Evolutionary conservation across 148 eudicot genomes (phyloP).

Genomic region (Simmondsia chinensis): DNA sequence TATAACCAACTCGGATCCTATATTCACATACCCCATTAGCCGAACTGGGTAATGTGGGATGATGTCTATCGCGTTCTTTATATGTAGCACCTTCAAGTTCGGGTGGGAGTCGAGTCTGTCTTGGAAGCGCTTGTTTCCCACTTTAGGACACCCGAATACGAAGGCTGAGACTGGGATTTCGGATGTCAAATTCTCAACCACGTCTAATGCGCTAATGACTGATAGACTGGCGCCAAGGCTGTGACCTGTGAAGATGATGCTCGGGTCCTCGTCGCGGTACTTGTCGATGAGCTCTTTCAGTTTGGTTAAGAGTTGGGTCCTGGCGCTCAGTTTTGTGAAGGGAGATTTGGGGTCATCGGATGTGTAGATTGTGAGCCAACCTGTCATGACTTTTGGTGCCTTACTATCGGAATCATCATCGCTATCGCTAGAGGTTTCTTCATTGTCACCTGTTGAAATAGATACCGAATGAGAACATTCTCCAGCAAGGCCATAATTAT

Average conservation of each 20-base stretch:
- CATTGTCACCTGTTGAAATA: background rate
- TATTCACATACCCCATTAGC: conserved; percentile 49
- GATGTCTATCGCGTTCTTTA: conserved; percentile 60
- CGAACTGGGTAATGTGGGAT: conserved; percentile 61
- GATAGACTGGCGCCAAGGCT: conserved; percentile 68
- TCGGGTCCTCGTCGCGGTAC: conserved; percentile 34
- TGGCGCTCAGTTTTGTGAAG: conserved; percentile 58
- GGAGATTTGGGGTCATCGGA: conserved; percentile 49
- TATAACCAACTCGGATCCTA: conserved; percentile 47
- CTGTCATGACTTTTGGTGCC: conserved; percentile 47
- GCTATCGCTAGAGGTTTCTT: background rate
- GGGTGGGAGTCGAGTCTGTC: conserved; percentile 27
- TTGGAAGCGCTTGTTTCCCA: conserved; percentile 61
- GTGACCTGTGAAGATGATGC: conserved; percentile 51
- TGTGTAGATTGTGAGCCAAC: conserved; percentile 60
- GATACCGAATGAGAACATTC: background rate
- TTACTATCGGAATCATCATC: conserved; percentile 22
- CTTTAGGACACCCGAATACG: conserved; percentile 77
- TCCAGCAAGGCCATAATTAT: too few relatives aligned
- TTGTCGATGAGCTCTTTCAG: conserved; percentile 23
- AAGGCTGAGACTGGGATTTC: conserved; percentile 54
- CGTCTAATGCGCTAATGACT: conserved; percentile 56
- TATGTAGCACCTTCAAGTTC: conserved; percentile 58
- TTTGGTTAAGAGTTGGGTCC: conserved; percentile 43
- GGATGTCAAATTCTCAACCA: conserved; percentile 51